Base-by-base conservation (phyloP, 345 rosid genomes). In the Linum lewisii region DNA sequence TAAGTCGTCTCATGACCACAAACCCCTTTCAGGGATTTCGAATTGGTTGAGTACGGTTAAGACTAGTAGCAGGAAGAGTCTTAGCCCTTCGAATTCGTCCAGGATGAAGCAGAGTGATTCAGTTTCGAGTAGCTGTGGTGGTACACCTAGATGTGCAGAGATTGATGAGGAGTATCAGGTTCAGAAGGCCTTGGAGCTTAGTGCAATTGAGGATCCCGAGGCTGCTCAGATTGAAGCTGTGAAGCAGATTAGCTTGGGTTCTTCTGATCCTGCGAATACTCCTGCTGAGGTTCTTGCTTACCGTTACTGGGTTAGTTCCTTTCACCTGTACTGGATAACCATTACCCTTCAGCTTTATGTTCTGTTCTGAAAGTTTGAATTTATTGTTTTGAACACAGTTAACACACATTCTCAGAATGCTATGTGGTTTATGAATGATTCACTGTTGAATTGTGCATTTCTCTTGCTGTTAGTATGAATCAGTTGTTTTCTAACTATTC, bases 151-250 rank as follows among this genome's bases (percentile, higher is more conserved):
- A 72, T 92, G 86, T 42, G 47, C 95, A 69, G 85, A 83, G 67
- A 52, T 83, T 34, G 93, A 81, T 72, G 98, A 91, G 72, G 95
- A 88, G 73, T 88, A 79, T 78, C 98, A 91, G 73, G 86, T 88
- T 71, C 95, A 91, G 73, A 45, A 84, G 77, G 98, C 98, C 71
- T 61, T 91, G 64, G 95, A 91, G 75, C 66, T 91, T 77, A 91
- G 98, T 78, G 95, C 95, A 8, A 91, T 77, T 69, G 98, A 91
- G 82, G 98, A 91, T 76, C 98, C 98, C 59, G 98, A 91, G 73
- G 96, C 98, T 24, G 88, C 86, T 76, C 98, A 91, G 72, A 91
- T 91, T 72, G 96, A 91, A 78, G 92, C 95, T 76, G 88, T 91
- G 45, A 91, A 91, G 75, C 98, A 91, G 72, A 82, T 91, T 57